A percentile compares a stretch with the other conserved stretches of the same genome.
Evolutionary conservation across 371 early-diverging fungal genomes (phyloP).

Genomic region (Lichtheimia ramosa): DNA sequence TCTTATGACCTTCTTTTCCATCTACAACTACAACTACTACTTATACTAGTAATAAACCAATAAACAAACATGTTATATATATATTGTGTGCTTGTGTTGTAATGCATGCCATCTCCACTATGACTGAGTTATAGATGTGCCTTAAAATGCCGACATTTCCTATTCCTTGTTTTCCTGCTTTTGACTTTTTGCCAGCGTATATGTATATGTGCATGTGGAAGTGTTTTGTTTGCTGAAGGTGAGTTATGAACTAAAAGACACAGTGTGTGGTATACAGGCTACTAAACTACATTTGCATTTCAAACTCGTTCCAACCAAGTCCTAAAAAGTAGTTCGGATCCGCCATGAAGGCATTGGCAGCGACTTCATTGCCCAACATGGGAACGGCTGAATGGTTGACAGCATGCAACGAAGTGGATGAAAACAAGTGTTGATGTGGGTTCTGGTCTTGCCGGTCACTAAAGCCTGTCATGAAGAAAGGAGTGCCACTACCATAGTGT

Average conservation of each 20-base stretch:
- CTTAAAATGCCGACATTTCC: too few relatives aligned
- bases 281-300: slow-evolving; percentile 23
- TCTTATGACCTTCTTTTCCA: background rate
- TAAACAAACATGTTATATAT: background rate
- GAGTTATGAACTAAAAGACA: background rate
- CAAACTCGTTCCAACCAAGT: slow-evolving; percentile 29
- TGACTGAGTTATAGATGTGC: too few relatives aligned
- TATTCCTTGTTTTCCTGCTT: background rate
- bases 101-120: too few relatives aligned
- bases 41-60: background rate
- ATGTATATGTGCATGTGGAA: background rate
- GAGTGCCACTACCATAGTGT: background rate
- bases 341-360: slow-evolving; percentile 30
- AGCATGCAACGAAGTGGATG: slow-evolving; percentile 27
- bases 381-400: slow-evolving; percentile 26
- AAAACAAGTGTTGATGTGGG: slow-evolving; percentile 28
- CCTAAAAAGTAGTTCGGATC: slow-evolving; percentile 24
- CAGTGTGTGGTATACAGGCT: background rate
- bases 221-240: background rate
- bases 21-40: background rate
- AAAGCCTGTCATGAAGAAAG: background rate
- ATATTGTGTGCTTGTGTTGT: background rate
- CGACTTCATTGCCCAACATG: slow-evolving; percentile 13
- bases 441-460: slow-evolving; percentile 51
- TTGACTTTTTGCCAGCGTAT: background rate